A percentile compares a stretch with the other conserved stretches of the same genome.
Conservation (phyloP, 2,329 filamentous ascomycete genomes). For the Sporothrix sp. region DNA sequence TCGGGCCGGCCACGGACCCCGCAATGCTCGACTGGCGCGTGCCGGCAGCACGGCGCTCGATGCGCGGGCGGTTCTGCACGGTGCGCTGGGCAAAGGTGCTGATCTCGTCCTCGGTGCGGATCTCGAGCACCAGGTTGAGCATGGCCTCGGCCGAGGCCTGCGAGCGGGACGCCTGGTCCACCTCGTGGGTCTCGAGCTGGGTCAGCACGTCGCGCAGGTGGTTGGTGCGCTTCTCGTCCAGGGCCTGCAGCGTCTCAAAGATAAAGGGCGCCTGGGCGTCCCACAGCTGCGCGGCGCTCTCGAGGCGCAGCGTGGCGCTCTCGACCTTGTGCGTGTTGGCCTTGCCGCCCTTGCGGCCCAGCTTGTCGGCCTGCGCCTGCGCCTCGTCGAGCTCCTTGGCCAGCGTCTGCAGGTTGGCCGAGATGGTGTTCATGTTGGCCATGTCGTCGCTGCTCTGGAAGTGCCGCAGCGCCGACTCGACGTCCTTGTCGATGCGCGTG, state of each 20-base stretch:
- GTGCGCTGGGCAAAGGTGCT: slow-evolving; percentile 51
- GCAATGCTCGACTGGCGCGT: slow-evolving; percentile 33
- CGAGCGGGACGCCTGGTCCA: slow-evolving; percentile 72
- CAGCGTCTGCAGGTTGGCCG: slow-evolving; percentile 67
- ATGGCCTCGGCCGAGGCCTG: slow-evolving; percentile 68
- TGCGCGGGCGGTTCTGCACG: slow-evolving; percentile 34
- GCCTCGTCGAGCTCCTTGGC: slow-evolving; percentile 78
- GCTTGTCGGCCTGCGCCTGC: slow-evolving; percentile 76
- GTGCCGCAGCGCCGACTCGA: slow-evolving; percentile 71
- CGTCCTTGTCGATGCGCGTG: slow-evolving; percentile 74
- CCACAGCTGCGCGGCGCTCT: slow-evolving; percentile 78
- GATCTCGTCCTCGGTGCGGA: slow-evolving; percentile 81
- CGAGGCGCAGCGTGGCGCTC: slow-evolving; percentile 59
- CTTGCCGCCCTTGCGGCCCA: slow-evolving; percentile 67
- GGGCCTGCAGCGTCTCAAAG: slow-evolving; percentile 82
- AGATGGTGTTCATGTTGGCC: slow-evolving; percentile 69
- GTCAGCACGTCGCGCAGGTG: slow-evolving; percentile 85
- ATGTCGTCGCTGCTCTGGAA: slow-evolving; percentile 70
- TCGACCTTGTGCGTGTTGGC: slow-evolving; percentile 70
- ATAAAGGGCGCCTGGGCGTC: slow-evolving; percentile 89
- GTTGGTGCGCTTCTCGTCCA: slow-evolving; percentile 84
- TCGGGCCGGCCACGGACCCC: slow-evolving; percentile 20
- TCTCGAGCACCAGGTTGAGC: slow-evolving; percentile 72
- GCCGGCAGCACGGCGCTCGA: slow-evolving; percentile 33
- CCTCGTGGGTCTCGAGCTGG: slow-evolving; percentile 85